phyloP scores from a whole-genome alignment of 106 monocot genomes.

The Dendrobium huoshanense region DNA sequence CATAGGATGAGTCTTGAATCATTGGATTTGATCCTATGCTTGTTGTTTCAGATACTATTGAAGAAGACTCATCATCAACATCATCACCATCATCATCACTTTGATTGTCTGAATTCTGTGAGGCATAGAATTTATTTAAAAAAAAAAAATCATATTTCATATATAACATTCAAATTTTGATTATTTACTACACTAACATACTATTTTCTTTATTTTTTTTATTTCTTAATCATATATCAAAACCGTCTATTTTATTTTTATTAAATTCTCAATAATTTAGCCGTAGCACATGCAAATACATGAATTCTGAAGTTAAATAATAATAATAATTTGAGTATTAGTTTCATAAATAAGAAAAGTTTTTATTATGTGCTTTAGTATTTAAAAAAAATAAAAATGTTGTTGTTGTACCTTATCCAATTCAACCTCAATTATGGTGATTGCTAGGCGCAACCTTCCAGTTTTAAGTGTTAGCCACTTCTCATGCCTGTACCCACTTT shows the following conservation, averaged over 20 bases:
- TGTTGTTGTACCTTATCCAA: slow-evolving; percentile 23
- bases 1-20: neutral
- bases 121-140: neutral
- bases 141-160: too few species aligned
- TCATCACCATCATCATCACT: neutral
- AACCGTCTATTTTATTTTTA: too few species aligned
- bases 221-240: too few species aligned
- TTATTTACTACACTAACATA: too few species aligned
- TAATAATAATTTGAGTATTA: too few species aligned
- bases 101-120: neutral
- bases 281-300: too few species aligned
- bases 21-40: neutral
- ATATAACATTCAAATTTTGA: too few species aligned
- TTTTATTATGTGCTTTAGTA: neutral
- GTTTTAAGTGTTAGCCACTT: slow-evolving; percentile 69
- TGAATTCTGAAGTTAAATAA: too few species aligned
- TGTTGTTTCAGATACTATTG: neutral
- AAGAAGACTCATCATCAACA: too few species aligned
- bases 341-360: neutral
- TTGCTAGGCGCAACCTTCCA: slow-evolving; percentile 75
- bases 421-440: slow-evolving; percentile 67
- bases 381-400: neutral
- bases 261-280: too few species aligned
- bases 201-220: too few species aligned
- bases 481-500: slow-evolving; percentile 76